A percentile compares a stretch with the other conserved stretches of the same genome.
phyloP scores from a whole-genome alignment of 2,329 filamentous ascomycete species.

The Penicillium sp. region DNA sequence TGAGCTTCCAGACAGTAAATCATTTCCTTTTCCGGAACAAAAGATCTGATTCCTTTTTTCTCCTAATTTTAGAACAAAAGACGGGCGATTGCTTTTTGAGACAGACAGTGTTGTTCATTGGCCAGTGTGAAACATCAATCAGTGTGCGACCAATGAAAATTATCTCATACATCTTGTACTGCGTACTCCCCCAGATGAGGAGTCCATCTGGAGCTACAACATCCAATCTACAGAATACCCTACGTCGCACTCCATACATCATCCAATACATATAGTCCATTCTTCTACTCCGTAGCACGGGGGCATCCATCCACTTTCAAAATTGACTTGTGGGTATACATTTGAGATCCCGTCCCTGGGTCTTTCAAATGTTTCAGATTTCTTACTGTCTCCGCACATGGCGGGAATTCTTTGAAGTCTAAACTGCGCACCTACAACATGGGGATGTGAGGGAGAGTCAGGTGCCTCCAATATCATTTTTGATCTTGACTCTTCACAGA shows the following conservation, averaged over 20 bases:
- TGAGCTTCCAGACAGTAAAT: neutral
- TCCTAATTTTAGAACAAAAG: slow-evolving; percentile 2
- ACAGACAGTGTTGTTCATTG: neutral
- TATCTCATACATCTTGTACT: neutral
- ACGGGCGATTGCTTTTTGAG: neutral
- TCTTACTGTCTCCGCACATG: neutral
- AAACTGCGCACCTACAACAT: neutral
- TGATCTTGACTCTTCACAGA: neutral
- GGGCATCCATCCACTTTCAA: neutral
- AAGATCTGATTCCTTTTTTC: neutral
- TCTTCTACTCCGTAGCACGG: no score
- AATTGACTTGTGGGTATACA: neutral
- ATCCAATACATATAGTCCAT: no score
- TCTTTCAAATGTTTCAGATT: neutral
- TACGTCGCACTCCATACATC: no score
- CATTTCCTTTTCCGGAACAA: neutral
- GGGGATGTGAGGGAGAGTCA: neutral
- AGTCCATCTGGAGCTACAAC: neutral
- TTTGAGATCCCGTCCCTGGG: neutral
- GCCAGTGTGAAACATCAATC: neutral
- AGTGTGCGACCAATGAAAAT: neutral
- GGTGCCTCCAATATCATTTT: neutral
- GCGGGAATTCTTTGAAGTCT: neutral
- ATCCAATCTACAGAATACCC: no score
- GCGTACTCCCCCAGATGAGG: neutral